Evolutionary conservation across 2,329 filamentous ascomycete species (phyloP), one percentile per base, ranked within the genome.

Genomic region (Hypoxylon sp.): DNA sequence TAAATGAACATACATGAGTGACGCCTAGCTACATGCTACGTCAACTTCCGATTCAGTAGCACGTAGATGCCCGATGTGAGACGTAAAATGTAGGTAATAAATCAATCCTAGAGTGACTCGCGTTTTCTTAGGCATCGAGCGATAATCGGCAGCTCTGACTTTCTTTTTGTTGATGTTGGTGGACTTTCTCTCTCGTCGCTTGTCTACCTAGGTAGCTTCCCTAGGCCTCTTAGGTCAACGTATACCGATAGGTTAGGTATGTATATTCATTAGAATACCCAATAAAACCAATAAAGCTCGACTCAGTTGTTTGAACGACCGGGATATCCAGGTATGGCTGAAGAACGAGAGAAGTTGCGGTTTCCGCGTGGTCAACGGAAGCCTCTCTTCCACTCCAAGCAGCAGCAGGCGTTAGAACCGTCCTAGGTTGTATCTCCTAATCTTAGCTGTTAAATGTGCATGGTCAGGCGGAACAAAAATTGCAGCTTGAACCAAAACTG

Each of bases 261-360:
- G 58, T 59, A 64, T 59, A 32, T 34, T 56, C 14, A 34, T 32
- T 45, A 5, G 6, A 23, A 67, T 60, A 36, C 41, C 64, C 52
- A 63, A 67, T 67, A 19, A 55, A 51, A 61, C n/a, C 34, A 63
- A 67, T 67, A 19, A 55, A 51, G 59, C n/a, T 28, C 53, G 36
- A 14, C 21, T 32, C 46, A 30, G 49, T 50, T 60, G 21, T 49
- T 13, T 52, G 38, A 51, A 25, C 23, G 19, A 36, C 41, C 28
- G 25, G 38, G 23, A 32, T 58, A 34, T 57, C 46, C 48, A 49
- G 49, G 28, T 13, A 63, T 50, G 56, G 49, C 25, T 49, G 63
- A 41, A 57, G 49, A 59, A 28, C 36, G 5, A 49, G 28, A 43
- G 11, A n/a, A n/a, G 48, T 57, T 61, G 59, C 48, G 41, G 49